Evolutionary conservation across 2,329 filamentous ascomycete genomes (phyloP).

Genomic region (Alternaria burnsii): DNA sequence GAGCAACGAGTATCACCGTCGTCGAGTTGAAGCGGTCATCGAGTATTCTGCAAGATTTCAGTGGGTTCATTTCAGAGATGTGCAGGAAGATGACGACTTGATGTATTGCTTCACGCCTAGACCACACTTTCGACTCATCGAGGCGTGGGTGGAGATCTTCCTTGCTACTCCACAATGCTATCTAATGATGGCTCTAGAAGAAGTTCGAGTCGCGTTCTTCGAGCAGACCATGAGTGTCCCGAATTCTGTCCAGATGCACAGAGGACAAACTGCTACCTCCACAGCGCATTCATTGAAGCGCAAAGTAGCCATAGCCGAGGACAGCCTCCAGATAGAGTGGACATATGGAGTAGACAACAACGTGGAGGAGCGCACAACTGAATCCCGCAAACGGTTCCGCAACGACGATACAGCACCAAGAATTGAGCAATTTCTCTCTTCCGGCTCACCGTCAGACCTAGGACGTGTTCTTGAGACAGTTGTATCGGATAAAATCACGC

Average conservation of each 20-base stretch:
- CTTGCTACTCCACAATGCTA: not conserved
- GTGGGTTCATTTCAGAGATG: not conserved
- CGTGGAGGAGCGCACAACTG: not conserved
- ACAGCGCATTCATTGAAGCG: not conserved
- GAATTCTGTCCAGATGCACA: not conserved
- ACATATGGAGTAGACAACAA: no score
- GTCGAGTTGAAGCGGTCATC: not conserved
- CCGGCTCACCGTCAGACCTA: not conserved
- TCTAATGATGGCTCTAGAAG: not conserved
- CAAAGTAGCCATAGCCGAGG: not conserved
- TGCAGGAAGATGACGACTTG: not conserved
- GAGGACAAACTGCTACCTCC: not conserved
- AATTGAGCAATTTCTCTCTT: not conserved
- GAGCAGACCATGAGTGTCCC: not conserved
- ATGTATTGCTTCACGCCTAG: not conserved
- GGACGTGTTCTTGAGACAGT: not conserved
- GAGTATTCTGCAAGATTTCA: not conserved
- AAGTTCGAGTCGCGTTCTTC: not conserved
- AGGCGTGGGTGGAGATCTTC: not conserved
- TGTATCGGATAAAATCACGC: not conserved
- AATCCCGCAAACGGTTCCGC: not conserved
- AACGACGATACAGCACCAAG: not conserved
- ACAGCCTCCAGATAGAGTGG: not conserved
- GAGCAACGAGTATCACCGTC: slow-evolving; percentile 1
- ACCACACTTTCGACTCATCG: not conserved